Base-by-base conservation (phyloP, 768 basidiomycete species). In the Lentinus brumalis region DNA sequence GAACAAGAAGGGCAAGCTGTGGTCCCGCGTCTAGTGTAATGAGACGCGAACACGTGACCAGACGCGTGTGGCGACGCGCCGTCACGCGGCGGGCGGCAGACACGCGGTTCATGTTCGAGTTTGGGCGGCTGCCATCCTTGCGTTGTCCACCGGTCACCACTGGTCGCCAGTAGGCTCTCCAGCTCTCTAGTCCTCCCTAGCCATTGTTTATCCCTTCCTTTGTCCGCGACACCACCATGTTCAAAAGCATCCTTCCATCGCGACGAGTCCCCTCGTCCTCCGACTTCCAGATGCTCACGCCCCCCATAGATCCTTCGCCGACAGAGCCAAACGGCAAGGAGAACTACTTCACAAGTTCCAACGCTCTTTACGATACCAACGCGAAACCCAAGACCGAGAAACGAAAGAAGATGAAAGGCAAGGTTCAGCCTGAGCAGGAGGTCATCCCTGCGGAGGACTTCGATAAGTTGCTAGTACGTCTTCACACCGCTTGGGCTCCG, bases 171-270 rank as follows among this genome's bases (percentile, higher is more conserved):
- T 35, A 41, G 50, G 50, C 52, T 51, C 54, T 56, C 56, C 38
- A 29, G n/a, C 29, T 39, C 45, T 50, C 60, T 56, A 52, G 54
- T 56, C 60, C 32, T 41, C 39, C 47, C 15, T 40, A 10, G 35
- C 45, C 38, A 21, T 35, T 26, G 41, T 30, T n/a, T 18, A 5
- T 30, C 16, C 18, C 18, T 35, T 30, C 39, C n/a, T 40, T 47
- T 41, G 39, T 50, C 29, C 35, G 52, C 55, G 51, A 56, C 16
- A 58, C 50, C 53, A 39, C 46, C 46, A 93, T 93, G 91, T 92
- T 93, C 80, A 92, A 91, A 76, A 82, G 84, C 67, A 91, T 93
- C 56, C 77, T 92, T 39, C 87, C 88, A 1, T 81, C 86, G 10
- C 86, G 87, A 74, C 81, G 91, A 68, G 70, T 86, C 53, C 77